Percentiles rank a stretch among this genome's conserved stretches.
Evolutionary conservation across 2,329 filamentous ascomycete species (phyloP).

Genomic region (Zymoseptoria ardabiliae): DNA sequence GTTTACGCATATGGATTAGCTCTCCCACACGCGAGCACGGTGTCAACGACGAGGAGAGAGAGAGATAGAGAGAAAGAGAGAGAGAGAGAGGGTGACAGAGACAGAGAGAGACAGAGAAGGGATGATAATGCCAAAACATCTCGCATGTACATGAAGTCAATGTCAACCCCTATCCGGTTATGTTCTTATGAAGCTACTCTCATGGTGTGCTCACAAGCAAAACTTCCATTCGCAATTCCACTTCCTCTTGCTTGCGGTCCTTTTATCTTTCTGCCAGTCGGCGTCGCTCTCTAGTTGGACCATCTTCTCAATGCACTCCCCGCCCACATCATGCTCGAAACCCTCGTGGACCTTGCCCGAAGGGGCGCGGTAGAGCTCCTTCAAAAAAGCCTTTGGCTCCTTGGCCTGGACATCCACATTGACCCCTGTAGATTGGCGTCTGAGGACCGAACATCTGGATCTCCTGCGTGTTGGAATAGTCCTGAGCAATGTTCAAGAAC

Average conservation of each 20-base stretch:
- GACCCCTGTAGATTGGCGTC: not conserved
- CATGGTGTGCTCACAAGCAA: too few relatives aligned
- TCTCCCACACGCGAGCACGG: too few relatives aligned
- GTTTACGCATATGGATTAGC: too few relatives aligned
- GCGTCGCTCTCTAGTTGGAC: not conserved
- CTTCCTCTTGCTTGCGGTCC: not conserved
- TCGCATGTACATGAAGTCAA: too few relatives aligned
- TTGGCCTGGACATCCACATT: not conserved
- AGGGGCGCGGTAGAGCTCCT: not conserved
- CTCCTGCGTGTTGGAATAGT: conserved; percentile 5
- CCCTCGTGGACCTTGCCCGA: not conserved
- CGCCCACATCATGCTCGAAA: not conserved
- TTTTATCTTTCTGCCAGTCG: not conserved
- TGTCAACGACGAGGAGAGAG: too few relatives aligned
- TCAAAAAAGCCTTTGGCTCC: not conserved
- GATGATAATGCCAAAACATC: too few relatives aligned
- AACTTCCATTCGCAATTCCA: too few relatives aligned
- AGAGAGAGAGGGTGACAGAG: too few relatives aligned
- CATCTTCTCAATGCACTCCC: not conserved
- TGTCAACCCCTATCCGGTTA: too few relatives aligned
- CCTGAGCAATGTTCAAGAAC: conserved; percentile 3
- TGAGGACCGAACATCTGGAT: conserved; percentile 4
- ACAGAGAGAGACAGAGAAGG: too few relatives aligned
- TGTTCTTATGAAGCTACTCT: too few relatives aligned
- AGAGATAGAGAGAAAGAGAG: too few relatives aligned